These are phyloP conservation scores for Cicer chorassanicum DNA, from an alignment of 306 rosid species.

Conservation along the genomic window DNA sequence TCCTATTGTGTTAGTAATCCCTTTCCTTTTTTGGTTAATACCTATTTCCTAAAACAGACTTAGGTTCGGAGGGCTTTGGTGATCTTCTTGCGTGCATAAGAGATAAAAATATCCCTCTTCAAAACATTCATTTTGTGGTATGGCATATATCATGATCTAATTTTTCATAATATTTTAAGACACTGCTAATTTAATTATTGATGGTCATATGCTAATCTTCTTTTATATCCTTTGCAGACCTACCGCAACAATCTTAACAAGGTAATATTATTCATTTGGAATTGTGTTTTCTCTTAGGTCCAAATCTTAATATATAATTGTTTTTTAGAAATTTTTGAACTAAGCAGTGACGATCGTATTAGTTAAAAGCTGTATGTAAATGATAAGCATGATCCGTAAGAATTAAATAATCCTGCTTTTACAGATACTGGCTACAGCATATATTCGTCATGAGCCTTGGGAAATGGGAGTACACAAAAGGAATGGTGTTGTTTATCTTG, in stretches of 20 bases:
- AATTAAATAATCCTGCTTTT: conserved; percentile 32
- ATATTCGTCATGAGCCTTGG: conserved; percentile 92
- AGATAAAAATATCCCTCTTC: conserved; percentile 80
- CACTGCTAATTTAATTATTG: conserved; percentile 36
- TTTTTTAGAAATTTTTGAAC: not conserved
- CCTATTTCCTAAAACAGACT: conserved; percentile 55
- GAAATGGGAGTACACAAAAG: conserved; percentile 99
- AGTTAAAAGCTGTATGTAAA: conserved; percentile 9
- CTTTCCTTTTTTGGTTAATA: conserved; percentile 36
- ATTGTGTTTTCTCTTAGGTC: not conserved
- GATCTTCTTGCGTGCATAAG: conserved; percentile 91
- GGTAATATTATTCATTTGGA: conserved; percentile 57
- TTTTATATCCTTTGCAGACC: conserved; percentile 63
- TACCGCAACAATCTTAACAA: conserved; percentile 92
- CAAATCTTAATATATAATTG: not conserved
- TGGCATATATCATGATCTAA: conserved; percentile 39
- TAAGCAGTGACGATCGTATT: conserved; percentile 13
- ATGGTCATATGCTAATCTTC: conserved; percentile 33
- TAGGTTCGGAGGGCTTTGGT: conserved; percentile 91
- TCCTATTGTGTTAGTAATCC: conserved; percentile 8
- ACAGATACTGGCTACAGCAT: conserved; percentile 91
- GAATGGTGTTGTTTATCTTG: conserved; percentile 95
- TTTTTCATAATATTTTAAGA: conserved; percentile 30
- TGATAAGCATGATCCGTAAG: not conserved
- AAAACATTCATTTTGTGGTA: conserved; percentile 97